phyloP scores from a whole-genome alignment of 805 yeast species.

The Ogataea nakhonphanomensis region DNA sequence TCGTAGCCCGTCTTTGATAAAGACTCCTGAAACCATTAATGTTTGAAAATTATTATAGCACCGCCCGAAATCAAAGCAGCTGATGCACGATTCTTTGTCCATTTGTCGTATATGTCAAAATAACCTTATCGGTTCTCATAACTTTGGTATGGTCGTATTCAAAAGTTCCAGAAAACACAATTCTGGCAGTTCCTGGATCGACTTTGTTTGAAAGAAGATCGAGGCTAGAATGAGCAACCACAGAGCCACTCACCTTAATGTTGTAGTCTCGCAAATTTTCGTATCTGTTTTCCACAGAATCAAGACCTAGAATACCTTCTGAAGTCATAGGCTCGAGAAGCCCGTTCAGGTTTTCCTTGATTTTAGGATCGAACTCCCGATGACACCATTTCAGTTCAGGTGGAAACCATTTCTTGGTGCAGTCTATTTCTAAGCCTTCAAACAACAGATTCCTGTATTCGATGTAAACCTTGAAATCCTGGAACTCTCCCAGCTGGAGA shows the following conservation, averaged over 20 bases:
- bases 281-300: slow-evolving; percentile 24
- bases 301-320: slow-evolving; percentile 19
- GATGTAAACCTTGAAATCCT: slow-evolving; percentile 29
- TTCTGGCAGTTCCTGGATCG: slow-evolving; percentile 29
- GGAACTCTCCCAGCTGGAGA: slow-evolving; percentile 27
- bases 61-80: slow-evolving; percentile 26
- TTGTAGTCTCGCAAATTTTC: slow-evolving; percentile 28
- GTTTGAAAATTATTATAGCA: background rate
- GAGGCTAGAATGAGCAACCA: slow-evolving; percentile 19
- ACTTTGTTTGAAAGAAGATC: slow-evolving; percentile 12
- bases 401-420: slow-evolving; percentile 27
- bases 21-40: slow-evolving; percentile 5
- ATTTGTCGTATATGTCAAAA: slow-evolving; percentile 26
- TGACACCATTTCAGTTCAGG: slow-evolving; percentile 24
- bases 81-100: slow-evolving; percentile 28
- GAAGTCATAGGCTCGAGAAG: slow-evolving; percentile 32
- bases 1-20: slow-evolving; percentile 12
- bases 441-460: slow-evolving; percentile 29
- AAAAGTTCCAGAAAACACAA: slow-evolving; percentile 32
- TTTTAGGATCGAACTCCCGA: slow-evolving; percentile 23
- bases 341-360: slow-evolving; percentile 28
- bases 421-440: slow-evolving; percentile 33
- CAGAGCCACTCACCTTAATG: slow-evolving; percentile 31
- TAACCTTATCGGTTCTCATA: slow-evolving; percentile 27
- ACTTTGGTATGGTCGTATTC: slow-evolving; percentile 37